These are phyloP conservation scores for Neofusicoccum laricinum DNA, from an alignment of 2,329 filamentous ascomycete species.

Conservation along the genomic window DNA sequence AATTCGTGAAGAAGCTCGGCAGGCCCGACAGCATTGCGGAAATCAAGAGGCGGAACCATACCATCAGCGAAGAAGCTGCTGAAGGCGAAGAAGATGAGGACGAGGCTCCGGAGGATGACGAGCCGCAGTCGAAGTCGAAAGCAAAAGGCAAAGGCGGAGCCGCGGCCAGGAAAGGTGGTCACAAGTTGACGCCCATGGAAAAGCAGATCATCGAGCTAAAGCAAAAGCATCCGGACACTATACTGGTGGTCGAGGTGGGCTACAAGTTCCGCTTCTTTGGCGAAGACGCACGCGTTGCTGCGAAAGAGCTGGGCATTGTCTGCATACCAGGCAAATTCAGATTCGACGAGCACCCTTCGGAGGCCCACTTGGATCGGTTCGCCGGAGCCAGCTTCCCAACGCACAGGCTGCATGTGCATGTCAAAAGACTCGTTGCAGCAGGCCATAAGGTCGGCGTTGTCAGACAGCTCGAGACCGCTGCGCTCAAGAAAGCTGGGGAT, in stretches of 20 bases:
- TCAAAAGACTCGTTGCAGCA: slow-evolving; percentile 85
- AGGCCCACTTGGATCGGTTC: slow-evolving; percentile 88
- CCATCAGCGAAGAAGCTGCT: slow-evolving; percentile 53
- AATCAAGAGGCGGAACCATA: slow-evolving; percentile 59
- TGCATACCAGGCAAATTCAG: slow-evolving; percentile 95
- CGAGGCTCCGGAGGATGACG: slow-evolving; percentile 52
- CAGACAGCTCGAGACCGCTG: slow-evolving; percentile 89
- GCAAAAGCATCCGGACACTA: slow-evolving; percentile 79
- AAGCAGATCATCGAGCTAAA: slow-evolving; percentile 93
- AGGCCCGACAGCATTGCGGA: slow-evolving; percentile 75
- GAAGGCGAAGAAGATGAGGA: slow-evolving; percentile 53
- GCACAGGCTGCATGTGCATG: slow-evolving; percentile 86
- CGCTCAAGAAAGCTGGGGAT: slow-evolving; percentile 90
- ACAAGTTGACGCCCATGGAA: slow-evolving; percentile 92
- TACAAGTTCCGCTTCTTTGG: slow-evolving; percentile 99
- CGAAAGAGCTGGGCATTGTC: slow-evolving; percentile 88
- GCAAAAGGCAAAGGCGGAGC: slow-evolving; percentile 48
- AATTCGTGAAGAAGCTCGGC: slow-evolving; percentile 88
- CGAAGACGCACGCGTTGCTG: slow-evolving; percentile 84
- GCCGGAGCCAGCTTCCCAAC: slow-evolving; percentile 95
- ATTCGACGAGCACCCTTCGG: slow-evolving; percentile 90
- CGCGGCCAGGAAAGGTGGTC: slow-evolving; percentile 66
- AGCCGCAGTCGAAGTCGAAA: slow-evolving; percentile 45
- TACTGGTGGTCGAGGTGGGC: slow-evolving; percentile 91
- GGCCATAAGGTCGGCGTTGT: slow-evolving; percentile 97